Conservation (phyloP, 2,329 filamentous ascomycete species). For the Zymoseptoria crescenta region DNA sequence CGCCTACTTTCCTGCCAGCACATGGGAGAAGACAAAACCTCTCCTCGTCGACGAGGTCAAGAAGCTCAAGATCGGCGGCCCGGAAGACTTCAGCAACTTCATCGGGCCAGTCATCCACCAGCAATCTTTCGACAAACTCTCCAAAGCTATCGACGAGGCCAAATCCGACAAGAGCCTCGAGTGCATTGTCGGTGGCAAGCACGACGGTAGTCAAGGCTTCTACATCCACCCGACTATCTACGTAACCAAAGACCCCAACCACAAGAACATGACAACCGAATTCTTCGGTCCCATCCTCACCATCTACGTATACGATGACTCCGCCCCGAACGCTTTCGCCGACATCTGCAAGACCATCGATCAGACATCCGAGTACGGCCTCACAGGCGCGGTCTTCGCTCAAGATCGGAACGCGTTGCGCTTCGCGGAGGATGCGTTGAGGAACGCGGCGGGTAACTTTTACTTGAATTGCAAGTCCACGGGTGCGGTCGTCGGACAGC, state of each 20-base stretch:
- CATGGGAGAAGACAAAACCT: constrained; percentile 64
- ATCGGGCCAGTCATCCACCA: constrained; percentile 82
- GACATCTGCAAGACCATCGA: constrained; percentile 59
- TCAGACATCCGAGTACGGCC: constrained; percentile 64
- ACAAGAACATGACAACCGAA: constrained; percentile 68
- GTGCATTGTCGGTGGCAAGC: constrained; percentile 65
- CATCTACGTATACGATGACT: constrained; percentile 70
- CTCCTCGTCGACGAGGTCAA: constrained; percentile 60
- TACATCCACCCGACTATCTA: constrained; percentile 81
- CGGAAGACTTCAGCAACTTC: constrained; percentile 67
- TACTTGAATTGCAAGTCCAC: constrained; percentile 77
- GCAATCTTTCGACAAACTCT: constrained; percentile 71
- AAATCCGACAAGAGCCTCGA: constrained; percentile 66
- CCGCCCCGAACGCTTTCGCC: constrained; percentile 46
- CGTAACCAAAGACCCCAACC: constrained; percentile 61
- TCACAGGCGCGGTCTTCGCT: constrained; percentile 71
- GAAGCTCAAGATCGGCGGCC: constrained; percentile 62
- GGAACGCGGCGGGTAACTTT: constrained; percentile 72
- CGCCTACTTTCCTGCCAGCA: constrained; percentile 66
- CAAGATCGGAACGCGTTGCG: constrained; percentile 58
- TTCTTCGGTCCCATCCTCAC: constrained; percentile 75
- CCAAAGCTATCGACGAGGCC: constrained; percentile 68
- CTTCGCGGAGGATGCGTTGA: constrained; percentile 61
- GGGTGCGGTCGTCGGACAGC: constrained; percentile 37
- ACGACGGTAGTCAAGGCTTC: constrained; percentile 72